Evolutionary conservation across 164 flowering plant genomes (phyloP), one percentile per base, ranked within the genome.

Genomic region (Chimonanthus praecox): DNA sequence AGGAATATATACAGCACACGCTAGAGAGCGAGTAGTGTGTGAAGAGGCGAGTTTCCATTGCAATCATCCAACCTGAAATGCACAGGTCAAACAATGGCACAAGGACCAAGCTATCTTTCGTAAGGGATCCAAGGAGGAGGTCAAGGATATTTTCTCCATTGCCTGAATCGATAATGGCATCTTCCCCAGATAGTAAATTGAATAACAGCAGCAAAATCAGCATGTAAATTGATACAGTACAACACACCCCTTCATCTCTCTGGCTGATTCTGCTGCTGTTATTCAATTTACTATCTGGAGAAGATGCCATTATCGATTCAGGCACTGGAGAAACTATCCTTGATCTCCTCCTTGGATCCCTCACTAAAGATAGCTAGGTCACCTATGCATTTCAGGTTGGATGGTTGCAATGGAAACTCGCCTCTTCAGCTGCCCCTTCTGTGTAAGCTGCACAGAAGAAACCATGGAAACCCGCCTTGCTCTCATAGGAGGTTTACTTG

Each of bases 351-450:
- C 83, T 78, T 54, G 89, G 84, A 45, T 87, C 90, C 85, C 82
- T 87, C 5, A 80, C 69, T 21, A 88, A 80, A 20, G 92, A 87
- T 21, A 71, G 83, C 72, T 87, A 70, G 7, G 82, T 75, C 78
- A 54, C 72, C 68, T n/a, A 78, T 75, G 70, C 47, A 79, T 10
- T 84, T 62, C 3, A 84, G 82, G 33, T 82, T 86, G 46, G 16
- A 85, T 18, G 6, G 90, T 85, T 4, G 97, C 97, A 68, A 92
- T 79, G 60, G 98, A 92, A 33, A 85, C 89, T 46, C 97, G 76
- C 74, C 97, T 81, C 82, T 71, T 87, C 5, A 92, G 95, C 81
- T 73, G 80, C 8, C 79, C 54, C 61, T 84, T n/a, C 70, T 78
- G 71, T 33, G 33, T 33, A 69, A 89, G 88, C 69, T 84, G 79